These are phyloP conservation scores for Aspergillus sp. DNA, from an alignment of 2,329 filamentous ascomycete genomes.

Conservation along the genomic window DNA sequence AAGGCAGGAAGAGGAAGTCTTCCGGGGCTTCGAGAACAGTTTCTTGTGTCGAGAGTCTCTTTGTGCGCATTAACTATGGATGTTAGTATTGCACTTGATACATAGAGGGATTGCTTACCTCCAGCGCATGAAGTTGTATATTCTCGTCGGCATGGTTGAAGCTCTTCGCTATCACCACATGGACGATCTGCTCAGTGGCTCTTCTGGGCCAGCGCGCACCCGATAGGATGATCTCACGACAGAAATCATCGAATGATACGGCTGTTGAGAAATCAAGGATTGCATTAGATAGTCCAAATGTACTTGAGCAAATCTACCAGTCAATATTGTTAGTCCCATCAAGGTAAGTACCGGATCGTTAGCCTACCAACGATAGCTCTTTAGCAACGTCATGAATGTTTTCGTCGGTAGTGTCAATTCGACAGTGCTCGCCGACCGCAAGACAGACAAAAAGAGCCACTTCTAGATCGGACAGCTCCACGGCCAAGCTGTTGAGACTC, in stretches of 20 bases:
- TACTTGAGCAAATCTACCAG: conserved; percentile 62
- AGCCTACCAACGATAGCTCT: conserved; percentile 66
- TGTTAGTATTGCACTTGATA: conserved; percentile 11
- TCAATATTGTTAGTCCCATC: background rate
- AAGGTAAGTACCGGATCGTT: background rate
- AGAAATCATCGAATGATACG: conserved; percentile 80
- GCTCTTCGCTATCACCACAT: conserved; percentile 78
- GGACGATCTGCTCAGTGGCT: conserved; percentile 62
- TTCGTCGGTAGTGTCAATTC: conserved; percentile 69
- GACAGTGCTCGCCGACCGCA: conserved; percentile 78
- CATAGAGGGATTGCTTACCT: conserved; percentile 38
- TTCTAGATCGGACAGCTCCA: conserved; percentile 80
- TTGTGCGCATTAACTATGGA: conserved; percentile 71
- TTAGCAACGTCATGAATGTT: conserved; percentile 66
- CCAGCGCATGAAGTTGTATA: conserved; percentile 77
- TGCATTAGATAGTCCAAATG: conserved; percentile 69
- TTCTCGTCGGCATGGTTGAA: conserved; percentile 69
- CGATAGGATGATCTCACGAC: conserved; percentile 61
- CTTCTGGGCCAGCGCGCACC: conserved; percentile 26
- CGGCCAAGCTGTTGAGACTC: conserved; percentile 65
- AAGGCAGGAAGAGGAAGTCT: conserved; percentile 74
- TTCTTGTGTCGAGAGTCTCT: conserved; percentile 72
- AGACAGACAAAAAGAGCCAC: conserved; percentile 81
- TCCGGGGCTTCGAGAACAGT: conserved; percentile 71
- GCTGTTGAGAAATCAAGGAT: conserved; percentile 69